A percentile compares a stretch with the other conserved stretches of the same genome.
Conservation (phyloP, 2,329 filamentous ascomycete species). For the Aspergillus sp. region DNA sequence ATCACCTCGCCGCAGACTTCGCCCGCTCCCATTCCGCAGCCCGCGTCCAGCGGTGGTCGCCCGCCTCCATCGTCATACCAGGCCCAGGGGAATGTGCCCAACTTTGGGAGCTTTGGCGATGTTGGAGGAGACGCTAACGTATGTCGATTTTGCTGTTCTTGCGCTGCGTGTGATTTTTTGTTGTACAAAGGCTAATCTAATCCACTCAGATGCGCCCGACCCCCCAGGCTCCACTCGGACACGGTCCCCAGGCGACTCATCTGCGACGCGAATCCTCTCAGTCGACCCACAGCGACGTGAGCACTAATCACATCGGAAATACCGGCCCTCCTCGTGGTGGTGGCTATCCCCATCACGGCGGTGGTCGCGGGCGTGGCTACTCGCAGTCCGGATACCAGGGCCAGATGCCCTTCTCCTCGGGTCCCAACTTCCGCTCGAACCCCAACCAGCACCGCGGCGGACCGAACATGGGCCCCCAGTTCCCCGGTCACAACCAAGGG, state of each 20-base stretch:
- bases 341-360: constrained; percentile 41
- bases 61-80: constrained; percentile 71
- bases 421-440: constrained; percentile 42
- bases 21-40: constrained; percentile 86
- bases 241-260: constrained; percentile 61
- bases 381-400: constrained; percentile 44
- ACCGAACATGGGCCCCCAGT: constrained; percentile 44
- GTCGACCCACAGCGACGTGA: constrained; percentile 66
- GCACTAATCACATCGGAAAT: constrained; percentile 45
- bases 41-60: constrained; percentile 69
- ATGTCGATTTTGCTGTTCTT: constrained; percentile 48
- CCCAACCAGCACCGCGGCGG: constrained; percentile 43
- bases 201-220: constrained; percentile 55
- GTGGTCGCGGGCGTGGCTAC: constrained; percentile 49
- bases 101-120: constrained; percentile 77
- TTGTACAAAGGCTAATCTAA: not conserved
- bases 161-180: not conserved
- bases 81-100: constrained; percentile 60
- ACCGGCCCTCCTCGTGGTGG: constrained; percentile 46
- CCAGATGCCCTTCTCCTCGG: constrained; percentile 46
- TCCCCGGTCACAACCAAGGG: constrained; percentile 36
- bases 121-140: constrained; percentile 50
- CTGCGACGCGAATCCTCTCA: constrained; percentile 79
- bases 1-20: constrained; percentile 78
- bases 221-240: constrained; percentile 51